A percentile compares a stretch with the other conserved stretches of the same genome.
phyloP scores from a whole-genome alignment of 176 grass and related monocot genomes.

The Oryza nivara region DNA sequence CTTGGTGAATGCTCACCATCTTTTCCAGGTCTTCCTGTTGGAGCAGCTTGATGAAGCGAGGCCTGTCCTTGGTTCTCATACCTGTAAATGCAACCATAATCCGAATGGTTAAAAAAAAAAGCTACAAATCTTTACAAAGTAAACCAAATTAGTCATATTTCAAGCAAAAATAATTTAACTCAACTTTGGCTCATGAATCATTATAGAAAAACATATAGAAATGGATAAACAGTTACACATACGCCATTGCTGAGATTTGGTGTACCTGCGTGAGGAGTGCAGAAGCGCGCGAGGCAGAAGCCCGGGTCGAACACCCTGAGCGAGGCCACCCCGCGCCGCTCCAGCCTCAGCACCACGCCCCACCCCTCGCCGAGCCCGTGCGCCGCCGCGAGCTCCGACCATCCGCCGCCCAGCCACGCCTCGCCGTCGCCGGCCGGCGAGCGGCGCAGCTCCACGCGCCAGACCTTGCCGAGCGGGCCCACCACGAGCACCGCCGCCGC shows the following conservation, averaged over 20 bases:
- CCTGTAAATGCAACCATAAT: not conserved
- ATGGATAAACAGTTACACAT: no score
- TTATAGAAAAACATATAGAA: no score
- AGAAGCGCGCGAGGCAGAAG: slow-evolving; percentile 24
- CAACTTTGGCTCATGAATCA: not conserved
- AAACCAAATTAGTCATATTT: not conserved
- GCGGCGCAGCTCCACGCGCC: slow-evolving; percentile 34
- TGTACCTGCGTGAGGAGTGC: slow-evolving; percentile 20
- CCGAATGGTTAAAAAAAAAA: not conserved
- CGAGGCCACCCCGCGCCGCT: slow-evolving; percentile 36
- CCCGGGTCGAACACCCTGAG: slow-evolving; percentile 29
- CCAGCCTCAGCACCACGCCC: slow-evolving; percentile 33
- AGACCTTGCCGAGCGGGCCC: slow-evolving; percentile 44
- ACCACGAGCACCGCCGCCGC: slow-evolving; percentile 15
- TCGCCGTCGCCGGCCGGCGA: not conserved
- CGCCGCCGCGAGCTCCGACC: slow-evolving; percentile 36
- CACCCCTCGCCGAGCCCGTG: slow-evolving; percentile 29
- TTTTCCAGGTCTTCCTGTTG: slow-evolving; percentile 26
- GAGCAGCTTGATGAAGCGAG: slow-evolving; percentile 39
- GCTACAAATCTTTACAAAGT: not conserved
- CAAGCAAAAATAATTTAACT: not conserved
- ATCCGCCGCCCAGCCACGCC: slow-evolving; percentile 29
- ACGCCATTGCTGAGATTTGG: no score
- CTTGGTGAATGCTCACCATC: slow-evolving; percentile 23
- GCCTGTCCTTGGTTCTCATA: slow-evolving; percentile 21